phyloP scores from a whole-genome alignment of 352 stramenopile genomes.

The Thalassiosira livingstoniorum region DNA sequence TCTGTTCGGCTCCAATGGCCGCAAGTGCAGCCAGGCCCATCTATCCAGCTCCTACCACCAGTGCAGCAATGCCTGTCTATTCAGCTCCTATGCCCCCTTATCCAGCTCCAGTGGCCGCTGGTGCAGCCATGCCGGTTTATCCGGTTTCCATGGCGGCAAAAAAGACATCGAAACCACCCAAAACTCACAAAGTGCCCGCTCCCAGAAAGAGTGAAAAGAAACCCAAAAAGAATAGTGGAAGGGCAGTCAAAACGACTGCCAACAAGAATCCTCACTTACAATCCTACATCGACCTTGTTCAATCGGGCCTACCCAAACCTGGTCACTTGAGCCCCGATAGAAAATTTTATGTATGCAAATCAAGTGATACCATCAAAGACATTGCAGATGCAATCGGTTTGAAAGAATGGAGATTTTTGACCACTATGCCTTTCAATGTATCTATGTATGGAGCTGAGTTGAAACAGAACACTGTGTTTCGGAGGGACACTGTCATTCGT shows the following conservation, averaged over 20 bases:
- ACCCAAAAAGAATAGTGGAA: background rate
- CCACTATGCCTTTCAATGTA: background rate
- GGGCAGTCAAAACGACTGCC: background rate
- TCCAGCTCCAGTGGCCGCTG: background rate
- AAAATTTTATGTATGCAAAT: conserved; percentile 33
- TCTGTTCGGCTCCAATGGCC: background rate
- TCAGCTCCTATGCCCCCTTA: background rate
- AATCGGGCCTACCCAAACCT: conserved; percentile 4
- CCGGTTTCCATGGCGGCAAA: background rate
- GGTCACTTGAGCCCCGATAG: conserved; percentile 2
- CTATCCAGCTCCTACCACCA: too few relatives aligned
- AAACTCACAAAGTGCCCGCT: conserved; percentile 7
- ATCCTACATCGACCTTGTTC: conserved; percentile 20
- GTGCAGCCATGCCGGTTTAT: background rate
- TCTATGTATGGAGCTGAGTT: background rate
- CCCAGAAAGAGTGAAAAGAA: background rate
- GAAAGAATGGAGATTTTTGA: conserved; percentile 7
- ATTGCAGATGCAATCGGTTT: conserved; percentile 36
- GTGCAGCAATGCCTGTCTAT: too few relatives aligned
- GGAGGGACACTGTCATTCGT: background rate
- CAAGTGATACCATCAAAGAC: conserved; percentile 15
- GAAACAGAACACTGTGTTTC: background rate
- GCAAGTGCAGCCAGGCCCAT: background rate
- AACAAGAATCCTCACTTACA: conserved; percentile 5
- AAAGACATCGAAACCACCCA: conserved; percentile 9